These are phyloP conservation scores for Zostera marina DNA, from an alignment of 116 monocot genomes.

Conservation along the genomic window DNA sequence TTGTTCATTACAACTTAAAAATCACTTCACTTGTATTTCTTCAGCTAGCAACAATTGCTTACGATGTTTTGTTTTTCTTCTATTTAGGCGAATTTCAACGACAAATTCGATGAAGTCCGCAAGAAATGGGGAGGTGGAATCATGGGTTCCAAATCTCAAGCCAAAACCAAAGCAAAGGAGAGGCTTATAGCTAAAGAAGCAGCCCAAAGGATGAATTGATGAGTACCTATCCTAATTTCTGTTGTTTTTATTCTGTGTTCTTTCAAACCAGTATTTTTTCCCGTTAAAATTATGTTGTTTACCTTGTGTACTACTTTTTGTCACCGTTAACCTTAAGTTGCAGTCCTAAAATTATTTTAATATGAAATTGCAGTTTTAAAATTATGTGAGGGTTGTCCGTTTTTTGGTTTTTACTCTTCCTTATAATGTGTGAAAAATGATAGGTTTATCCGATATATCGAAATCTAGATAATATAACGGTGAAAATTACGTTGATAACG, in stretches of 20 bases:
- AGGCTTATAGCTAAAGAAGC: slow-evolving; percentile 60
- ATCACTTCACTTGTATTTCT: background rate
- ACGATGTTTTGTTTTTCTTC: background rate
- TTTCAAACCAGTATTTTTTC: background rate
- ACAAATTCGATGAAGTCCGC: slow-evolving; percentile 64
- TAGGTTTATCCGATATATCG: too few species aligned
- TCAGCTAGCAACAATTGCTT: background rate
- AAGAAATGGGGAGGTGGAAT: slow-evolving; percentile 87
- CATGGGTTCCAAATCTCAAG: slow-evolving; percentile 85
- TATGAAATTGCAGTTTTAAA: too few species aligned
- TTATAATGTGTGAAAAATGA: too few species aligned
- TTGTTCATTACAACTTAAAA: background rate
- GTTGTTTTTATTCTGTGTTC: background rate
- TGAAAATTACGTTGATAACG: too few species aligned
- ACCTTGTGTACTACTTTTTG: too few species aligned
- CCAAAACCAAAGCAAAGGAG: slow-evolving; percentile 65
- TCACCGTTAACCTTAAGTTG: too few species aligned
- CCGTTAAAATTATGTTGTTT: too few species aligned
- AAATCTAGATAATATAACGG: too few species aligned
- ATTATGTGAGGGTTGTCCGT: too few species aligned
- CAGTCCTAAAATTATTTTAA: too few species aligned
- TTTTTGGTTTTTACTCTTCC: too few species aligned
- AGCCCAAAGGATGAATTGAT: slow-evolving; percentile 54
- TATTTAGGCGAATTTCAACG: slow-evolving; percentile 72
- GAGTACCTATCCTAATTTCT: background rate